phyloP scores from a whole-genome alignment of 768 basidiomycete species.

The Tulasnella sp. region DNA sequence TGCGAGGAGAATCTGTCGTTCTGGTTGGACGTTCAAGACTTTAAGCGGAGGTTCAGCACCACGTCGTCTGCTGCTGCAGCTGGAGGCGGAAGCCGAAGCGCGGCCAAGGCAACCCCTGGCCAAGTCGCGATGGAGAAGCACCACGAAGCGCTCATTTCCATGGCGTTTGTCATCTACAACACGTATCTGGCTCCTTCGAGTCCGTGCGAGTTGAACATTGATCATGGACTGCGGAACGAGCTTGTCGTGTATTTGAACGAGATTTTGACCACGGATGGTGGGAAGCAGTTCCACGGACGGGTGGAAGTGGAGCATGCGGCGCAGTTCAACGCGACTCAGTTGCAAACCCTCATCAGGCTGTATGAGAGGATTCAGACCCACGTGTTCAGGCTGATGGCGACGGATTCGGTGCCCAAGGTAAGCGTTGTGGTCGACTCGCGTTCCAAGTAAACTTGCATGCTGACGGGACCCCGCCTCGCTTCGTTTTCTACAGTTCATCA shows the following conservation, averaged over 20 bases:
- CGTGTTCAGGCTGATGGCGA: conserved; percentile 96
- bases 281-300: conserved; percentile 44
- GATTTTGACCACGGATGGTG: conserved; percentile 44
- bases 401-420: conserved; percentile 97
- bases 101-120: conserved; percentile 48
- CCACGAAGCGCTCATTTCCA: conserved; percentile 89
- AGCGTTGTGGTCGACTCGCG: conserved; percentile 19
- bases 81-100: conserved; percentile 39
- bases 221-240: conserved; percentile 92
- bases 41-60: conserved; percentile 91
- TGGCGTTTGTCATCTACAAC: conserved; percentile 89
- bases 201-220: conserved; percentile 95
- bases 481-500: conserved; percentile 60
- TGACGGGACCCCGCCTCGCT: not conserved
- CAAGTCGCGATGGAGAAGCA: conserved; percentile 85
- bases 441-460: not conserved
- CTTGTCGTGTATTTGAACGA: conserved; percentile 89
- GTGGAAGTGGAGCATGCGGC: conserved; percentile 70
- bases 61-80: conserved; percentile 74
- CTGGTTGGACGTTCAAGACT: conserved; percentile 96
- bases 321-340: conserved; percentile 87
- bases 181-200: conserved; percentile 94
- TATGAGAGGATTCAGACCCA: conserved; percentile 97
- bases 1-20: conserved; percentile 98
- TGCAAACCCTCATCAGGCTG: conserved; percentile 84